Conservation (phyloP, 768 basidiomycete species). For the Postia placenta region DNA sequence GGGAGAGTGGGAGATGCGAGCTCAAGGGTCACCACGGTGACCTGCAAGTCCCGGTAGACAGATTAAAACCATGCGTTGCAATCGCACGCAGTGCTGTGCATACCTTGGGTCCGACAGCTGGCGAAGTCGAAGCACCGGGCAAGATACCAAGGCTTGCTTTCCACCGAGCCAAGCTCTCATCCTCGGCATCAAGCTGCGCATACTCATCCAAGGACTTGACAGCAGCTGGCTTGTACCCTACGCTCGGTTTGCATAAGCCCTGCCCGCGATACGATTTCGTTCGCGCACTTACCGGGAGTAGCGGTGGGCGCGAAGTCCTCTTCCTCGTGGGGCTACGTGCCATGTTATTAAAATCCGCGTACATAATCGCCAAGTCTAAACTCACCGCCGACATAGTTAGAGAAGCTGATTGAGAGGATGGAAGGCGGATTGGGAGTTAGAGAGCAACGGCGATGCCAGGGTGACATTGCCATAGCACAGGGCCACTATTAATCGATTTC, state of each 20-base stretch:
- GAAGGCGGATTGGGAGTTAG: constrained; percentile 19
- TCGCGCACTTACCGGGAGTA: constrained; percentile 52
- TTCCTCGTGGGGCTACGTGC: constrained; percentile 41
- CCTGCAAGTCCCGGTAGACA: constrained; percentile 30
- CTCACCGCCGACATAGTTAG: constrained; percentile 50
- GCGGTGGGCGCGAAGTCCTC: constrained; percentile 61
- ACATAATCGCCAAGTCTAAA: constrained; percentile 6
- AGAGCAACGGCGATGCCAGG: constrained; percentile 5
- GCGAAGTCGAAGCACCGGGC: constrained; percentile 35
- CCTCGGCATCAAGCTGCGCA: constrained; percentile 78
- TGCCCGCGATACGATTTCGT: neutral
- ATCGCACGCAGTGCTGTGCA: constrained; percentile 5
- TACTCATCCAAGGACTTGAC: constrained; percentile 78
- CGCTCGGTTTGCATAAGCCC: neutral
- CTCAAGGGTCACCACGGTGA: constrained; percentile 70
- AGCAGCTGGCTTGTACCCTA: constrained; percentile 71
- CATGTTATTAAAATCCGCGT: neutral
- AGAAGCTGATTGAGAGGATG: constrained; percentile 13
- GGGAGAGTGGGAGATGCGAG: constrained; percentile 72
- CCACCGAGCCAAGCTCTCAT: constrained; percentile 93
- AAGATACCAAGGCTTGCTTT: constrained; percentile 89
- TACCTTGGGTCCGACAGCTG: constrained; percentile 63
- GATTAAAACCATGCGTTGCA: neutral
- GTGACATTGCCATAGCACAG: constrained; percentile 2
- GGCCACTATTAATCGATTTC: constrained; percentile 56